Conservation (phyloP, 805 yeast species). For the Kluyveromyces aestuarii region DNA sequence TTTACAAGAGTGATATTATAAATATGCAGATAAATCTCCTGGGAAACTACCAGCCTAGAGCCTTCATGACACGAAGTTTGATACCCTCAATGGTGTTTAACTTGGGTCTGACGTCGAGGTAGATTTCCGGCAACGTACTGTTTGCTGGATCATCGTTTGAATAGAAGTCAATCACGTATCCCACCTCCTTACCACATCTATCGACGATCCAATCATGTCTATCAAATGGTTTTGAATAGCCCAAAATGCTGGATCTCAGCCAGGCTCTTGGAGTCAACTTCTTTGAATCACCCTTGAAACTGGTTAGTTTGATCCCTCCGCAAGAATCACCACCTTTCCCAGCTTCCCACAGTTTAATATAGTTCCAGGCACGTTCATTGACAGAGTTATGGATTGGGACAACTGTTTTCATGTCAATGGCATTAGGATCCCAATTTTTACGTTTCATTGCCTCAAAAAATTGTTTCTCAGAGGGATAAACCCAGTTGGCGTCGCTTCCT, state of each 20-base stretch:
- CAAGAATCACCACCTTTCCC: constrained; percentile 50
- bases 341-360: constrained; percentile 75
- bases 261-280: constrained; percentile 85
- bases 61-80: constrained; percentile 53
- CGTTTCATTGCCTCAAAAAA: constrained; percentile 91
- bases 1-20: neutral
- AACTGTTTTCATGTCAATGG: constrained; percentile 76
- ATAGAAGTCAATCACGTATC: constrained; percentile 91
- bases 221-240: constrained; percentile 79
- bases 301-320: constrained; percentile 78
- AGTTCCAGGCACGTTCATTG: constrained; percentile 87
- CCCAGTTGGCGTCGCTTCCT: constrained; percentile 63
- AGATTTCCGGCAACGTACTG: constrained; percentile 45
- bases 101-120: constrained; percentile 88
- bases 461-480: constrained; percentile 92
- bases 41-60: constrained; percentile 40
- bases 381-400: constrained; percentile 93
- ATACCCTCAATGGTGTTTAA: constrained; percentile 74
- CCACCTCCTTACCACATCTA: constrained; percentile 75
- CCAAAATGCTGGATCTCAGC: constrained; percentile 48
- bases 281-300: constrained; percentile 82
- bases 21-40: neutral
- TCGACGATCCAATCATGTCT: constrained; percentile 92
- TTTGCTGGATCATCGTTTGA: constrained; percentile 22
- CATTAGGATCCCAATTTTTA: constrained; percentile 78